phyloP scores from a whole-genome alignment of 1,284 basidiomycete genomes.

The Pseudozyma sp. region DNA sequence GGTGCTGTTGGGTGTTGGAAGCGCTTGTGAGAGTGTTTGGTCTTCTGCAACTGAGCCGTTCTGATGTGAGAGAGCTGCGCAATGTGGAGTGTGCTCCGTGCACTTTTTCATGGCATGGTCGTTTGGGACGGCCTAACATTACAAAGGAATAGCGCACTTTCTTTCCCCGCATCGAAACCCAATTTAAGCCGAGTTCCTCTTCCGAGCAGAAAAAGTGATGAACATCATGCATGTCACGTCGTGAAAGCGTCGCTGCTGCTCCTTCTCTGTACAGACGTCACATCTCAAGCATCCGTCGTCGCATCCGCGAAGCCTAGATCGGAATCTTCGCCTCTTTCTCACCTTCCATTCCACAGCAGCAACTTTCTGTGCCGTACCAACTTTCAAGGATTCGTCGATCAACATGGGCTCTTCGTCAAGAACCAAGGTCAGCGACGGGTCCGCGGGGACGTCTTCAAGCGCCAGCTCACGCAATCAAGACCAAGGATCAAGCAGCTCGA shows the following conservation, averaged over 20 bases:
- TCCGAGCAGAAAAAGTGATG: no score
- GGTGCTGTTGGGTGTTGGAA: no score
- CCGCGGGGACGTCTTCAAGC: neutral
- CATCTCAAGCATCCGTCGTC: no score
- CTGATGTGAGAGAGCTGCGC: slow-evolving; percentile 1
- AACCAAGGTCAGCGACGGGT: neutral
- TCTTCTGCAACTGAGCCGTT: neutral
- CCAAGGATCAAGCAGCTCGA: slow-evolving; percentile 5
- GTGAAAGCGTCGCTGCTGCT: neutral
- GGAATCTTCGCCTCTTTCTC: no score
- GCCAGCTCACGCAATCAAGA: neutral
- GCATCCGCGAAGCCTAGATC: no score
- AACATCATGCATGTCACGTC: no score
- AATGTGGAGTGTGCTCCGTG: slow-evolving; percentile 14
- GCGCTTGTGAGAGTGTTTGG: no score
- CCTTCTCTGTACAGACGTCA: no score
- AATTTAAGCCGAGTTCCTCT: neutral
- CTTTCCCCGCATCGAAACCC: slow-evolving; percentile 7
- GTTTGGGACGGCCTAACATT: neutral
- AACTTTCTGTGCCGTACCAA: no score
- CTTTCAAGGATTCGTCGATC: no score
- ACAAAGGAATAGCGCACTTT: neutral
- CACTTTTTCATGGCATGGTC: neutral
- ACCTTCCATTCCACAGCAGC: no score
- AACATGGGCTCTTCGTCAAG: slow-evolving; percentile 10